Percentiles rank a stretch among this genome's conserved stretches.
These are phyloP conservation scores for Fragaria iinumae DNA, from an alignment of 306 rosid species.

Conservation along the genomic window DNA sequence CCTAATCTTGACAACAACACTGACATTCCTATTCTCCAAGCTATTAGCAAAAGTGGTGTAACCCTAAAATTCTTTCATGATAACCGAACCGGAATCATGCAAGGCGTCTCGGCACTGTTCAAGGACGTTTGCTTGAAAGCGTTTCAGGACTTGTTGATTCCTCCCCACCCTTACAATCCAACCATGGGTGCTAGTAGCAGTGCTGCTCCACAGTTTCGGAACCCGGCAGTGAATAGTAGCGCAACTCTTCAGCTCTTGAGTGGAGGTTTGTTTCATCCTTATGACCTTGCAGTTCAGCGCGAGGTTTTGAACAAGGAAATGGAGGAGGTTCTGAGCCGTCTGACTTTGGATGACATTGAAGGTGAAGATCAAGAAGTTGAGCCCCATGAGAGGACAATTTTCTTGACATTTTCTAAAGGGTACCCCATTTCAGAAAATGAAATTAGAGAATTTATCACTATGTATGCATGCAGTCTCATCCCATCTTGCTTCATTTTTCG, in stretches of 20 bases:
- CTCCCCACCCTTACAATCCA: not conserved
- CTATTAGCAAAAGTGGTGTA: slow-evolving; percentile 17
- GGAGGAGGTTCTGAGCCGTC: slow-evolving; percentile 19
- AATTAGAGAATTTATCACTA: slow-evolving; percentile 41
- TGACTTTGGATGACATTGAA: slow-evolving; percentile 14
- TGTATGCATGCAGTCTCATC: slow-evolving; percentile 18
- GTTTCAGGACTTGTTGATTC: slow-evolving; percentile 43
- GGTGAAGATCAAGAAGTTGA: not conserved
- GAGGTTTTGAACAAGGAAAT: slow-evolving; percentile 21
- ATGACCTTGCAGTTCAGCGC: not conserved
- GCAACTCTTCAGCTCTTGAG: not conserved
- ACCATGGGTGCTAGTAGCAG: not conserved
- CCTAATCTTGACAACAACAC: not conserved
- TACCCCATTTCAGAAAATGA: slow-evolving; percentile 57
- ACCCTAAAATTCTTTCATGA: slow-evolving; percentile 39
- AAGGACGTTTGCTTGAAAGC: slow-evolving; percentile 44
- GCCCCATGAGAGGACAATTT: slow-evolving; percentile 51
- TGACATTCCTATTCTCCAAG: slow-evolving; percentile 36
- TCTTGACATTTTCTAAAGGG: slow-evolving; percentile 65
- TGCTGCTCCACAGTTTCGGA: not conserved
- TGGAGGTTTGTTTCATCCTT: not conserved
- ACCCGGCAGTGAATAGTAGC: not conserved
- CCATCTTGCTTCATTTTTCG: not conserved
- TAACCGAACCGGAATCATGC: slow-evolving; percentile 24
- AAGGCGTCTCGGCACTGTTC: slow-evolving; percentile 19